Base-by-base conservation (phyloP, 768 basidiomycete genomes). In the Amanita exitialis region DNA sequence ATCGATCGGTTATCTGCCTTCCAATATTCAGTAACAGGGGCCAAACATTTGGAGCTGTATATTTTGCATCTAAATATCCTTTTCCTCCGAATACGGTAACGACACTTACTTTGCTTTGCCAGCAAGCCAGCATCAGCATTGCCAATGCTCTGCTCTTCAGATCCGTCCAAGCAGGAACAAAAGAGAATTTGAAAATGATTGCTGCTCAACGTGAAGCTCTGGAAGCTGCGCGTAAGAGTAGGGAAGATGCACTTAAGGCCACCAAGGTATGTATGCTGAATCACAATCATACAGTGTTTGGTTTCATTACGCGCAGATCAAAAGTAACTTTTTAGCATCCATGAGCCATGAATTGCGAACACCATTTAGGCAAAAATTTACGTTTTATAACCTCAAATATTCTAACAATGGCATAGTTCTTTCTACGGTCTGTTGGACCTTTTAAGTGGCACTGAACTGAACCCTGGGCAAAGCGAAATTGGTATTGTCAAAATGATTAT, bases 311-410 rank as follows among this genome's bases (percentile, higher is more conserved):
- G 34, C 52, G 0, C 55, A 86, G 82, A 85, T 83, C 62, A 87
- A 87, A 66, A 84, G 83, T 60, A 86, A 84, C 57, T 86, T 87
- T 58, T 62, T 86, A 53, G 82, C 83, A 4, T 79, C 82, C 5
- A 87, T 87, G 83, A 83, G 80, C 56, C 86, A 86, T 56, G 84
- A 88, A 60, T 67, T 88, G 50, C 71, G 86, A 48, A 88, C 86
- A 0, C 86, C 86, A 0, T 86, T 88, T 63, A 84, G 81, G 82
- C 80, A 56, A n/a, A 47, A 8, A 10, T 21, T 13, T 47, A n/a
- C 2, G 9, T 9, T 20, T 44, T 44, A 28, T 16, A 43, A 30
- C 27, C 46, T 18, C 13, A 28, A 8, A 36, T 44, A 44, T 30
- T 16, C 36, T 52, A 21, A 56, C 46, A 38, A 46, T 27, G 50